These are phyloP conservation scores for Tolypocladium ophioglossoides DNA, from an alignment of 2,329 filamentous ascomycete genomes.

Conservation along the genomic window DNA sequence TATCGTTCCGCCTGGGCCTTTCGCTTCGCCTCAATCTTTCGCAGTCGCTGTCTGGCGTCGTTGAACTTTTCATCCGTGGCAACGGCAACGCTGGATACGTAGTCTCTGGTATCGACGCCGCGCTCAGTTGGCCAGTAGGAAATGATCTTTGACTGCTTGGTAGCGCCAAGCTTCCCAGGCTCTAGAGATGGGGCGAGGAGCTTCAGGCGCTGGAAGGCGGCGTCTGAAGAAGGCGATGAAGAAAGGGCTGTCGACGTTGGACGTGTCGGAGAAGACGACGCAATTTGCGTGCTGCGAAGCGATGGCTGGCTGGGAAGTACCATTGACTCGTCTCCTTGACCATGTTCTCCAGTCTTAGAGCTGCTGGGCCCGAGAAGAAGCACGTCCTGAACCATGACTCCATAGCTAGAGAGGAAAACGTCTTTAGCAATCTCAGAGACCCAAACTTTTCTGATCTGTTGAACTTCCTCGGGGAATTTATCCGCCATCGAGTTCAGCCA, in stretches of 20 bases:
- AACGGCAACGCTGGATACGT: conserved; percentile 26
- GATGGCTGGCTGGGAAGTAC: background rate
- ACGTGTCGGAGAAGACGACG: conserved; percentile 9
- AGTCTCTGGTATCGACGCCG: conserved; percentile 21
- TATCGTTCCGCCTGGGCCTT: conserved; percentile 23
- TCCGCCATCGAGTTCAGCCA: conserved; percentile 19
- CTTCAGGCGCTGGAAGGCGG: conserved; percentile 21
- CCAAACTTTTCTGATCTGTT: conserved; percentile 14
- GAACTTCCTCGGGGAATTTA: conserved; percentile 12
- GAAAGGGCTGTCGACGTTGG: conserved; percentile 1
- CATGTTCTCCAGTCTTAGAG: background rate
- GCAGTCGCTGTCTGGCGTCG: conserved; percentile 20
- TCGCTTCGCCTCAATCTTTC: conserved; percentile 20
- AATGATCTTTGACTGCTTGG: conserved; percentile 19
- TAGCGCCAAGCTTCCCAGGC: conserved; percentile 12
- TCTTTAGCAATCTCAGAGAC: conserved; percentile 22
- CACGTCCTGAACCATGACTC: conserved; percentile 22
- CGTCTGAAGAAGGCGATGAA: conserved; percentile 10
- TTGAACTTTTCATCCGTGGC: conserved; percentile 25
- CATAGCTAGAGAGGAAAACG: conserved; percentile 22
- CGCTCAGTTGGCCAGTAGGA: conserved; percentile 28
- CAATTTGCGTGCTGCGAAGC: background rate
- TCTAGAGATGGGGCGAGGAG: conserved; percentile 21
- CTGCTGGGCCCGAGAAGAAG: conserved; percentile 15
- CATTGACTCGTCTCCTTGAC: conserved; percentile 2